Base-by-base conservation (phyloP, 2,329 filamentous ascomycete species). In the Didymella pomorum region DNA sequence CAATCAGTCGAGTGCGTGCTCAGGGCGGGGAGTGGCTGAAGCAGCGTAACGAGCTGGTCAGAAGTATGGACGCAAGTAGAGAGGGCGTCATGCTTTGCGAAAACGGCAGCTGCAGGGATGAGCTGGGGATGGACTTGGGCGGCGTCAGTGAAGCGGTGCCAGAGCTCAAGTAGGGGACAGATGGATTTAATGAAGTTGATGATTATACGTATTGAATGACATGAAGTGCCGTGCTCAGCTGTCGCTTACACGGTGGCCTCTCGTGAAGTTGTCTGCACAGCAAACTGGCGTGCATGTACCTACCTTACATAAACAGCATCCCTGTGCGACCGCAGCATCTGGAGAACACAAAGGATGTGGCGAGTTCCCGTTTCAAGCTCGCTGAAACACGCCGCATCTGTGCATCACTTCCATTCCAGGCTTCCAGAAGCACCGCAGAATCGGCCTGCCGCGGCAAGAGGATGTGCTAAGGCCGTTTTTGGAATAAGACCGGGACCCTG, bases 1-100 rank as follows among this genome's bases (percentile, higher is more conserved):
- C 68, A 0, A 53, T 78, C 2, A 72, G 79, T 56, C 67, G 78
- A 23, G 60, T 83, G 8, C 75, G 70, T 0, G 62, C 60, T 2
- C 66, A 61, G 1, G 51, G 60, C 29, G 76, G 77, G 11, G 69
- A 72, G 14, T 87, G 85, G 85, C 60, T 87, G 59, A 79, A 78
- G 62, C 70, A 76, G 52, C 78, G 83, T 52, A 87, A 86, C 69
- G 52, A 62, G 42, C 63, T 84, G 44, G 69, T 84, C n/a, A 75
- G 68, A 59, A 76, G 71, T 29, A 69, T 84, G 61, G 71, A 81
- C 60, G 75, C 70, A 29, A 71, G 69, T 2, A 72, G 62, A 42
- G 72, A 75, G 52, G 68, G 72, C 1, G 73, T 78, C 0, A 72
- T 77, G 71, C 67, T 78, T 2, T 78, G 76, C 57, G 76, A 78